Conservation (phyloP, 2,329 filamentous ascomycete species). For the Aspergillus pseudonomiae region DNA sequence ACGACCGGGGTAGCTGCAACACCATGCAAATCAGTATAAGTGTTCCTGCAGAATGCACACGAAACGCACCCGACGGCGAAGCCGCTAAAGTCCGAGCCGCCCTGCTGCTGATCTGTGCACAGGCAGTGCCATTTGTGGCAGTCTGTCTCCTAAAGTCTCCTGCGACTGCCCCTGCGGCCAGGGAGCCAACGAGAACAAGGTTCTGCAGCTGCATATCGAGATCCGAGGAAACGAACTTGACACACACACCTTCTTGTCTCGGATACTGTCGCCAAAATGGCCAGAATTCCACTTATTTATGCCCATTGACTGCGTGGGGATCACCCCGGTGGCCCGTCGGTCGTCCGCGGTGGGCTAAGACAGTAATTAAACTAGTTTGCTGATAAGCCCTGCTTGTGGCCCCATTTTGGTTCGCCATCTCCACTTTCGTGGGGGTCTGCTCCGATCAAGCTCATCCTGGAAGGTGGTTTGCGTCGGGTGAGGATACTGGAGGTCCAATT, state of each 20-base stretch:
- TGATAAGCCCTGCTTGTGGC: neutral
- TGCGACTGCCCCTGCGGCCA: neutral
- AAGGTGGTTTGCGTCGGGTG: neutral
- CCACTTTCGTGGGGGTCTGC: neutral
- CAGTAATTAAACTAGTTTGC: neutral
- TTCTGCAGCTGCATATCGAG: neutral
- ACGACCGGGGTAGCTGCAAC: neutral
- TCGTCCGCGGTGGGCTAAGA: neutral
- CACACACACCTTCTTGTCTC: neutral
- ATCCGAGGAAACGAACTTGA: neutral
- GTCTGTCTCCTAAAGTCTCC: neutral
- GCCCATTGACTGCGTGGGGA: neutral
- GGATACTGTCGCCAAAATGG: neutral
- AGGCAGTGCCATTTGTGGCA: neutral
- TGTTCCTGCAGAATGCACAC: accelerated
- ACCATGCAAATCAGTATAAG: neutral
- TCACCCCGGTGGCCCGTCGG: neutral
- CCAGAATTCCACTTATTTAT: neutral
- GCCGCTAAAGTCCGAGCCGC: neutral
- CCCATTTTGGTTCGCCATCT: neutral
- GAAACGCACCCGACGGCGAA: neutral
- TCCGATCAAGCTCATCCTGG: neutral
- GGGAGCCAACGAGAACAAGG: neutral
- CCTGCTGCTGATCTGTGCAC: neutral
- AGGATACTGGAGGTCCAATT: neutral